phyloP scores from a whole-genome alignment of 2,329 filamentous ascomycete species.

The Colletotrichum sojae region DNA sequence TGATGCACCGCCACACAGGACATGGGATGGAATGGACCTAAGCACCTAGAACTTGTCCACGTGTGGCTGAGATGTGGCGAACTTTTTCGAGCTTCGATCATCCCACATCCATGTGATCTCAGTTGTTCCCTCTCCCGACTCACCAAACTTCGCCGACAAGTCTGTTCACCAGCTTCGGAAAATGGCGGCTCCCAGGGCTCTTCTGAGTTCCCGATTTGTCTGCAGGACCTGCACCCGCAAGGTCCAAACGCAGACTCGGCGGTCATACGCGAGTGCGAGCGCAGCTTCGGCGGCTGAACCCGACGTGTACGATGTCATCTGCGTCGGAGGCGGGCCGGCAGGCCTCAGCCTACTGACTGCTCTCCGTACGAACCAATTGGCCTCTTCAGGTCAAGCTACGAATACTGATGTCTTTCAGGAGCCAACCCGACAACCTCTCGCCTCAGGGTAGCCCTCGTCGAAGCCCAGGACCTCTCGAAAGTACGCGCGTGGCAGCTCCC shows the following conservation, averaged over 20 bases:
- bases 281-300: constrained; percentile 45
- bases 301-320: constrained; percentile 94
- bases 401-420: constrained; percentile 62
- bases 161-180: neutral
- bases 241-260: constrained; percentile 51
- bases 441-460: constrained; percentile 89
- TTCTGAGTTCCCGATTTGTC: constrained; percentile 53
- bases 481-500: constrained; percentile 77
- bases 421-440: constrained; percentile 81
- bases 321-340: constrained; percentile 90
- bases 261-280: constrained; percentile 35
- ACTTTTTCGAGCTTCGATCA: constrained; percentile 20
- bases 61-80: constrained; percentile 35
- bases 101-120: constrained; percentile 28
- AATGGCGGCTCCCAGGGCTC: constrained; percentile 41
- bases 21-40: neutral
- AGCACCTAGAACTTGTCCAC: neutral
- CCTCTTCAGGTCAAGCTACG: neutral
- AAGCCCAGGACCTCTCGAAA: constrained; percentile 86
- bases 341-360: constrained; percentile 87
- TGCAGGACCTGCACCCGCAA: constrained; percentile 63
- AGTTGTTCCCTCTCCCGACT: neutral
- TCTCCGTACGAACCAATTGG: constrained; percentile 70
- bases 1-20: constrained; percentile 7
- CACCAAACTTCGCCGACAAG: neutral